Evolutionary conservation across 805 yeast species (phyloP), one percentile per base, ranked within the genome.

Genomic region (Cyberlindnera mycetangii): DNA sequence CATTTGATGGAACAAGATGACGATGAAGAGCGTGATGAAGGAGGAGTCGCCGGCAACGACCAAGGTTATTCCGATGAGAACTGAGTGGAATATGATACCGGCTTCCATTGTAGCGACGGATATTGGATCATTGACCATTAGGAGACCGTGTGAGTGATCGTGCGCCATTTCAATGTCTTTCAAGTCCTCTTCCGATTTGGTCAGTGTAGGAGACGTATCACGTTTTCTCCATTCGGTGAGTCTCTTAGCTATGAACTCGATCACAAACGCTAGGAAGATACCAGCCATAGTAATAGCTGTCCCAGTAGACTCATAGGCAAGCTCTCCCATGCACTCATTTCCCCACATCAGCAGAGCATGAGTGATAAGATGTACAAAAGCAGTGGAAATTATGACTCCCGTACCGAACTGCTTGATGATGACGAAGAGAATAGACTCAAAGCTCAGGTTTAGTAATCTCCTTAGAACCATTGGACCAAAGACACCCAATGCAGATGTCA

Each of bases 71-170:
- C 95, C 95, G 41, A 87, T 77, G 55, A 87, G 82, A 2, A 86
- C 76, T 4, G 95, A 85, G 64, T 86, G 95, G 70, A 86, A 84
- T 15, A 87, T 64, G 33, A 87, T 74, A 53, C 95, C 95, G 48
- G 81, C 78, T 61, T 86, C 95, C 57, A 85, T 68, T 17, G 81
- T 75, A 27, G 76, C 66, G 1, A 78, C 72, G 17, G 73, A 48
- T 1, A 44, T 19, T 5, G 36, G 42, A 15, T 43, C 50, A 32
- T 32, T 22, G 31, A 48, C 46, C 11, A 30, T 20, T 22, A 49
- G 40, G 15, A 46, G 37, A 7, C 45, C 41, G 25, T 37, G 45
- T 2, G 11, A 19, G 16, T 24, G 37, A 15, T 42, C 41, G 14
- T 42, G 36, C 11, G 12, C n/a, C 6, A 32, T 35, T n/a, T 36